These are phyloP conservation scores for Penicillium parvum DNA, from an alignment of 495 filamentous ascomycete genomes.

Conservation along the genomic window DNA sequence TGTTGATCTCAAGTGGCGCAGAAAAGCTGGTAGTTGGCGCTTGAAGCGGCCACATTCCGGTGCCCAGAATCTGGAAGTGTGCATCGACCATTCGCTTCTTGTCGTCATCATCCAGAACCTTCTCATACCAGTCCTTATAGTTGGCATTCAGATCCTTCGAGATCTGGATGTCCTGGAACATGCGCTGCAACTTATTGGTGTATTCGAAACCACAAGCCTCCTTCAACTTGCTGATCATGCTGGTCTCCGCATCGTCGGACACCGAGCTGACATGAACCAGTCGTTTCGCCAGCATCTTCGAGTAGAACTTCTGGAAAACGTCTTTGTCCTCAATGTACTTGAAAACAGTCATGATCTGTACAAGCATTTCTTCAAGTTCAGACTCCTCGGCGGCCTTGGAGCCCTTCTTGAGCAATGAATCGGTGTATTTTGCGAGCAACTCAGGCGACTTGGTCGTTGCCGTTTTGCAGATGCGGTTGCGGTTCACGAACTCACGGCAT, in stretches of 20 bases:
- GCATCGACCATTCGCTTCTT: slow-evolving; percentile 63
- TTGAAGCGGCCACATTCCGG: slow-evolving; percentile 93
- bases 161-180: slow-evolving; percentile 99
- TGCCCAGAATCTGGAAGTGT: slow-evolving; percentile 83
- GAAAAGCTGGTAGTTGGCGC: slow-evolving; percentile 81
- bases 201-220: slow-evolving; percentile 99
- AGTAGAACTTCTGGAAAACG: slow-evolving; percentile 99
- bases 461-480: slow-evolving; percentile 89
- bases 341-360: slow-evolving; percentile 99
- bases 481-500: slow-evolving; percentile 95
- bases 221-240: slow-evolving; percentile 99
- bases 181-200: slow-evolving; percentile 97
- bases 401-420: slow-evolving; percentile 88
- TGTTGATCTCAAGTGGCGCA: slow-evolving; percentile 76
- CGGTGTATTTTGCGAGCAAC: slow-evolving; percentile 92
- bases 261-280: slow-evolving; percentile 91
- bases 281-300: slow-evolving; percentile 90
- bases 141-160: slow-evolving; percentile 91
- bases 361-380: slow-evolving; percentile 82
- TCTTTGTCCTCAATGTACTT: slow-evolving; percentile 99
- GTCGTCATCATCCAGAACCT: slow-evolving; percentile 58
- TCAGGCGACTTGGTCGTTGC: slow-evolving; percentile 92
- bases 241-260: slow-evolving; percentile 95
- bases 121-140: slow-evolving; percentile 69
- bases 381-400: slow-evolving; percentile 86